Evolutionary conservation across 106 monocot species (phyloP).

Genomic region (Agapanthus africanus): DNA sequence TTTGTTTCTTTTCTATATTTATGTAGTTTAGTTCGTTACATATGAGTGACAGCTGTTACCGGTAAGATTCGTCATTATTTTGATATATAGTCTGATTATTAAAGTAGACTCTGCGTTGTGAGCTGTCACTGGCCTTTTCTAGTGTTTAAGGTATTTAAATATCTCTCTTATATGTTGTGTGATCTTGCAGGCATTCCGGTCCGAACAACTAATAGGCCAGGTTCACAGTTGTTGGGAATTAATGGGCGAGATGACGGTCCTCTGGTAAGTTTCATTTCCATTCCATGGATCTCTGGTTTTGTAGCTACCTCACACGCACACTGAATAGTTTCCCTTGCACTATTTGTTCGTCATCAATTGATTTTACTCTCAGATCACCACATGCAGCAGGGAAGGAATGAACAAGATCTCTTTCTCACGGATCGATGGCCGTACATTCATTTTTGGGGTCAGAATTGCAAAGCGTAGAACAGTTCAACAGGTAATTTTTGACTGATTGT

Average conservation of each 20-base stretch:
- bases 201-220: constrained; percentile 43
- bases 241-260: constrained; percentile 57
- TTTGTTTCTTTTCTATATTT: too few species aligned
- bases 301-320: too few species aligned
- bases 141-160: constrained; percentile 1
- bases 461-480: constrained; percentile 52
- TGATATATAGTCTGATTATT: neutral
- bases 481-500: too few species aligned
- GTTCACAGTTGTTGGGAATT: constrained; percentile 38
- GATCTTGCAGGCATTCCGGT: constrained; percentile 28
- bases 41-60: neutral
- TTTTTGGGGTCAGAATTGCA: constrained; percentile 46
- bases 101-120: neutral
- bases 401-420: constrained; percentile 46
- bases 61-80: neutral
- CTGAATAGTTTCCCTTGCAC: neutral
- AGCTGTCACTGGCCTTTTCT: neutral
- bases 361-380: constrained; percentile 37
- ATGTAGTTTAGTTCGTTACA: too few species aligned
- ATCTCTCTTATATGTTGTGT: neutral
- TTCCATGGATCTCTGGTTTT: neutral
- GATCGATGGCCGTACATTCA: constrained; percentile 40
- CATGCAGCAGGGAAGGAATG: constrained; percentile 47
- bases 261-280: constrained; percentile 20
- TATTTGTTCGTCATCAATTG: neutral